These are phyloP conservation scores for Raphanus hybrid DNA, from an alignment of 441 rosid genomes.

Conservation along the genomic window DNA sequence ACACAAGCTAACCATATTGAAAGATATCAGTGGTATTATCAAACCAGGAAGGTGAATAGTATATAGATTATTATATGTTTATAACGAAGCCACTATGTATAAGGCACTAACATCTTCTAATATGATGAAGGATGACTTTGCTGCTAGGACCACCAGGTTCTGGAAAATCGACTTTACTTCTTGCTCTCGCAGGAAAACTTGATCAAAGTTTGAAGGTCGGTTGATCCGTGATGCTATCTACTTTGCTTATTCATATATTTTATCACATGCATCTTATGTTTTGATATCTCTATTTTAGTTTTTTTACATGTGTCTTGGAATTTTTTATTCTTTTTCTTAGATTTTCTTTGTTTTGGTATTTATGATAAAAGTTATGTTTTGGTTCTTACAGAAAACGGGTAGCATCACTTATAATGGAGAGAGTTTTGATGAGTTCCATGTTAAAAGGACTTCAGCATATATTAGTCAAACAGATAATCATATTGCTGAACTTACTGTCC, in stretches of 20 bases:
- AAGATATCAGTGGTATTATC: constrained; percentile 64
- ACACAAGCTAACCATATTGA: constrained; percentile 58
- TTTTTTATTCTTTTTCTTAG: neutral
- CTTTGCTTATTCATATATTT: constrained; percentile 16
- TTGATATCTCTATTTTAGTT: constrained; percentile 19
- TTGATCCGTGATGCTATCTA: constrained; percentile 33
- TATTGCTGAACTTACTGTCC: constrained; percentile 89
- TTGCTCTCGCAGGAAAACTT: constrained; percentile 89
- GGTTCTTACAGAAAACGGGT: constrained; percentile 62
- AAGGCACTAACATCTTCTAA: constrained; percentile 11
- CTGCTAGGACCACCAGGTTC: constrained; percentile 96
- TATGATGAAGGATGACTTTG: constrained; percentile 76
- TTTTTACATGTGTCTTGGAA: constrained; percentile 7
- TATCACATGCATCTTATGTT: constrained; percentile 37
- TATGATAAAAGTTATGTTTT: neutral
- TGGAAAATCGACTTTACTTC: constrained; percentile 85
- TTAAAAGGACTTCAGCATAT: constrained; percentile 89
- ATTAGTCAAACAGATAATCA: constrained; percentile 94
- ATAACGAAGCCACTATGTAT: neutral
- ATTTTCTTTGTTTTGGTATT: constrained; percentile 3
- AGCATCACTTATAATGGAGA: constrained; percentile 78
- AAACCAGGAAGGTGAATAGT: constrained; percentile 73
- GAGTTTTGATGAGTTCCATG: constrained; percentile 65
- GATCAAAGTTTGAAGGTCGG: constrained; percentile 62
- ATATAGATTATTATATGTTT: neutral